Base-by-base conservation (phyloP, 441 rosid genomes). In the Macaranga tanarius region DNA sequence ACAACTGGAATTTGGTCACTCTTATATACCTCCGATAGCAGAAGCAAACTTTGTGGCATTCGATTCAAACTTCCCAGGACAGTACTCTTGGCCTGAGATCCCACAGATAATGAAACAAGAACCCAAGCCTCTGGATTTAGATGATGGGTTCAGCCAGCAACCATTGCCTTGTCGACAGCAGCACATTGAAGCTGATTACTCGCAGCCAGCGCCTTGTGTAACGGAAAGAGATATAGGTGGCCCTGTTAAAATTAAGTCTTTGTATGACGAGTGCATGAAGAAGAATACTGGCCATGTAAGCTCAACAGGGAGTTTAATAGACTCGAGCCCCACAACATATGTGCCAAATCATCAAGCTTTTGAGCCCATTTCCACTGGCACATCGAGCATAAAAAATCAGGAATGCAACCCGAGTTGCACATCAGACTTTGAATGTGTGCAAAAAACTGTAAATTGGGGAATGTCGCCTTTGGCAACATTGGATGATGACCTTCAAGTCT, bases 81-180 rank as follows among this genome's bases (percentile, higher is more conserved):
- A 52, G 50, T 84, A 78, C 64, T 19, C 84, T 16, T 89, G 93
- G 96, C 64, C 67, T 56, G 87, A 87, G 70, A 77, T 80, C 80
- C 76, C 92, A 31, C 82, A 85, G 51, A 25, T 76, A 67, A 74
- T 83, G 51, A 87, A 88, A 73, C 90, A 82, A 73, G 83, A 80
- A 40, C 61, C 62, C 10, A 70, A 78, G 28, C 68, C 86, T 12
- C 76, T 74, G 71, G 83, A 70, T 34, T 76, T 67, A 40, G 87
- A 82, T 72, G 84, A 77, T 65, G 79, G 84, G 77, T 85, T 85
- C 69, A 79, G 68, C 73, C 83, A 78, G 60, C 79, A 72, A 38
- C 84, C 88, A 45, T 34, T 82, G 57, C 80, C 86, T 48, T 67
- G 73, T 55, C 75, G 75, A 20, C 82, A 79, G 71, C 80, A 77